Percentiles rank a stretch among this genome's conserved stretches.
These are phyloP conservation scores for Fusarium sp. DNA, from an alignment of 2,329 filamentous ascomycete genomes.

Conservation along the genomic window DNA sequence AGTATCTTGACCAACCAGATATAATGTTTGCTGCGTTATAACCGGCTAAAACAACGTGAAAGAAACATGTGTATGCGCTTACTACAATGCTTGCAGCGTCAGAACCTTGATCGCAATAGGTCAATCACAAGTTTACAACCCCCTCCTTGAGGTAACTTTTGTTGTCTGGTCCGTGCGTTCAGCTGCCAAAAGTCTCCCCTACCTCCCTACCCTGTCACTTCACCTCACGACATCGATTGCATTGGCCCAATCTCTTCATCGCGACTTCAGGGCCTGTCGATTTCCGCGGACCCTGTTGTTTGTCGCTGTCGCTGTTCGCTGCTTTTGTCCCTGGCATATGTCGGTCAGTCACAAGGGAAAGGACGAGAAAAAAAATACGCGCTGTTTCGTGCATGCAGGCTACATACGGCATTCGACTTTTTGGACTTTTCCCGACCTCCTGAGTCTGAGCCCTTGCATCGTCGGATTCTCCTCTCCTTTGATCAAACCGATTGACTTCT, in stretches of 20 bases:
- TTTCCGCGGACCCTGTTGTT: constrained; percentile 1
- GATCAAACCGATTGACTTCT: neutral
- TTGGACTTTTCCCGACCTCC: neutral
- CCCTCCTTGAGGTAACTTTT: constrained; percentile 25
- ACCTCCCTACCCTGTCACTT: constrained; percentile 24
- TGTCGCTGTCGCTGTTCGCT: neutral
- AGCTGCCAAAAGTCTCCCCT: constrained; percentile 25
- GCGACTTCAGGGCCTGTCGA: constrained; percentile 24
- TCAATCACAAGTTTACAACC: neutral
- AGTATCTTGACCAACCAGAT: neutral
- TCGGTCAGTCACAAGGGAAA: neutral
- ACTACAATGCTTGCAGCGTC: neutral
- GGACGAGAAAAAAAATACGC: neutral
- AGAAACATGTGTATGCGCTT: neutral
- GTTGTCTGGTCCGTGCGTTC: constrained; percentile 28
- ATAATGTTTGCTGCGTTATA: neutral
- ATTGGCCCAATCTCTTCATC: constrained; percentile 29
- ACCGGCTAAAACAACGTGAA: neutral
- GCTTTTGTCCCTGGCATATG: constrained; percentile 9
- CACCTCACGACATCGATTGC: neutral
- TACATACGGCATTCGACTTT: constrained; percentile 1
- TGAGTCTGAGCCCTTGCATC: constrained; percentile 1
- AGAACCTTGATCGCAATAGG: neutral
- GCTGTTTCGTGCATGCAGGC: neutral
- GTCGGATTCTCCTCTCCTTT: constrained; percentile 16